Evolutionary conservation across 2,329 filamentous ascomycete genomes (phyloP), one percentile per base, ranked within the genome.

Genomic region (Cordyceps pruinosa): DNA sequence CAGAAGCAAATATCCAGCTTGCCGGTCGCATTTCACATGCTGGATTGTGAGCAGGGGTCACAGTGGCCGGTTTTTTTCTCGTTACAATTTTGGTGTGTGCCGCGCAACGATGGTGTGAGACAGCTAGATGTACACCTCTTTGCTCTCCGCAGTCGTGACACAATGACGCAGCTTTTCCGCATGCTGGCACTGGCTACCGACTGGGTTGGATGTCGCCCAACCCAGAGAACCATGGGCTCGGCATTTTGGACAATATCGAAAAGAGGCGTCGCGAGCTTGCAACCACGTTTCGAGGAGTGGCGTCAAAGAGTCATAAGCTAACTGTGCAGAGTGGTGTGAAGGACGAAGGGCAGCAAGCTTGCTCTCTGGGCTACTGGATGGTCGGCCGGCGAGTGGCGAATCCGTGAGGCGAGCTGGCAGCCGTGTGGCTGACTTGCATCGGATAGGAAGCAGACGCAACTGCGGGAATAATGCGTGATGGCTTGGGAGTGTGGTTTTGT

Each of bases 21-120:
- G 17, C 37, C 17, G n/a, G 51, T 54, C 51, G 39, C 30, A 28
- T 53, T 45, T 53, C 50, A 53, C 50, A 45, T 53, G 39, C 21
- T 19, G 26, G 6, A 37, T n/a, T 34, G 28, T 26, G n/a, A 35
- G 13, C 15, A 42, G 6, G 1, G 4, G 4, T 32, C 5, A 21
- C 19, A 26, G 12, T n/a, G 13, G 21, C 3, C 19, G 19, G 17
- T 3, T 42, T 41, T 42, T 17, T 5, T 52, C 17, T 23, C 10
- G 4, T 10, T 17, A 17, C 26, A n/a, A n/a, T n/a, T n/a, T 17
- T 8, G 32, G 6, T 5, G 15, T n/a, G 8, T 10, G 25, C 25
- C 37, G 30, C 28, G 30, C 30, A 46, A 26, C 37, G n/a, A 28
- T 23, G 15, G 49, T 21, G 17, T 30, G 25, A n/a, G 15, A 17